Evolutionary conservation across 208 protist species (phyloP), one percentile per base, ranked within the genome.

Genomic region (Crithidia mellificae): DNA sequence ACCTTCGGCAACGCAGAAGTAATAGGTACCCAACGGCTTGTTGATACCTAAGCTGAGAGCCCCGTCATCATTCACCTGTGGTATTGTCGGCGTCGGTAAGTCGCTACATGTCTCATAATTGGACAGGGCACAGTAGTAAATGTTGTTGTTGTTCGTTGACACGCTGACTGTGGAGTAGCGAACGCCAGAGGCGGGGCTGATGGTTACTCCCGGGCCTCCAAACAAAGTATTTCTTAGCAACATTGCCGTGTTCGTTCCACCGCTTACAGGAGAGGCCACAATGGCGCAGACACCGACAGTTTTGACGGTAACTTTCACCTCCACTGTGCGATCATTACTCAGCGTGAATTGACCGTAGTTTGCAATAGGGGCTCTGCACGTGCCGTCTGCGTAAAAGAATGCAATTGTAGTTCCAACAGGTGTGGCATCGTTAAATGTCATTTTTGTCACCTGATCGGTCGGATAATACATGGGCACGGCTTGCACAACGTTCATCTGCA

Each of bases 361-460:
- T 12, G 17, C 9, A 6, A 64, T 7, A 2, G 58, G 25, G 5
- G 19, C 15, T 6, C n/a, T 24, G 46, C 58, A 64, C 7, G 22
- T 41, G 27, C 44, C 58, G 30, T 64, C 58, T 6, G 43, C 38
- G n/a, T 50, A 53, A n/a, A 22, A 53, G n/a, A 64, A 53, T 14
- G 4, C 12, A 24, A 64, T 51, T 8, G n/a, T 53, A 1, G 58
- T 20, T 4, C 58, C 58, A 64, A n/a, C 44, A 24, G 58, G 58
- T 39, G 58, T 64, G 46, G 58, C 58, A 3, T 52, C 44, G 30
- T 64, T 64, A 20, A 64, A 64, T n/a, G 58, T 64, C 58, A 64
- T 6, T 6, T 32, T 54, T 22, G 12, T 8, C 22, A 49, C 27
- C 25, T n/a, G 22, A n/a, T 27, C 17, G 19, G 19, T 49, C 11